phyloP scores from a whole-genome alignment of 2,329 filamentous ascomycete genomes.

The Periconia digitata region DNA sequence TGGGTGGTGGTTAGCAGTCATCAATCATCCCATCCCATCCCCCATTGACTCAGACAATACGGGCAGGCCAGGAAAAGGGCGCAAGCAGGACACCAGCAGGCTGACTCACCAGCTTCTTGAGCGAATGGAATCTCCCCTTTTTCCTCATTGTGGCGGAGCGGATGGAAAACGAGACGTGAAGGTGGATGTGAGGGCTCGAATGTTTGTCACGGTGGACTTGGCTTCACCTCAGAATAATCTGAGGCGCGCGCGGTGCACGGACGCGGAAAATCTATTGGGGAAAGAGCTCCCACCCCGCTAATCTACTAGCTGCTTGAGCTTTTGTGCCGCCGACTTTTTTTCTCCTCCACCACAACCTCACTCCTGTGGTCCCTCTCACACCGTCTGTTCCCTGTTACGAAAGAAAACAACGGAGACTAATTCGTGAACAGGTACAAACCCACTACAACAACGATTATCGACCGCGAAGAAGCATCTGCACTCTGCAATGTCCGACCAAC shows the following conservation, averaged over 20 bases:
- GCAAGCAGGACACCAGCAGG: not conserved
- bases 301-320: constrained; percentile 9
- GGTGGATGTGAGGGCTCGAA: not conserved
- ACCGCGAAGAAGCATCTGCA: not conserved
- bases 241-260: not conserved
- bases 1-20: constrained; percentile 12
- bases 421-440: too few species aligned
- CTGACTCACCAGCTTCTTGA: constrained; percentile 65
- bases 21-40: not conserved
- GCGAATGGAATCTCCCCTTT: constrained; percentile 62
- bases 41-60: not conserved
- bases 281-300: constrained; percentile 3
- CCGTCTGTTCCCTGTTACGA: not conserved
- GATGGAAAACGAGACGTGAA: constrained; percentile 12
- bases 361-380: not conserved
- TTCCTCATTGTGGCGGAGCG: constrained; percentile 46
- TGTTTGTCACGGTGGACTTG: not conserved
- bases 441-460: constrained; percentile 8
- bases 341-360: constrained; percentile 2
- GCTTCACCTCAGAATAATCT: constrained; percentile 1
- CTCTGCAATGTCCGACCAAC: constrained; percentile 25
- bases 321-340: constrained; percentile 13
- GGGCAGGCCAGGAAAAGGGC: not conserved
- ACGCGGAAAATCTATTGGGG: constrained; percentile 8
- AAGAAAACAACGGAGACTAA: too few species aligned